Base-by-base conservation (phyloP, 495 filamentous ascomycete genomes). In the Evansstolkia leycettana region DNA sequence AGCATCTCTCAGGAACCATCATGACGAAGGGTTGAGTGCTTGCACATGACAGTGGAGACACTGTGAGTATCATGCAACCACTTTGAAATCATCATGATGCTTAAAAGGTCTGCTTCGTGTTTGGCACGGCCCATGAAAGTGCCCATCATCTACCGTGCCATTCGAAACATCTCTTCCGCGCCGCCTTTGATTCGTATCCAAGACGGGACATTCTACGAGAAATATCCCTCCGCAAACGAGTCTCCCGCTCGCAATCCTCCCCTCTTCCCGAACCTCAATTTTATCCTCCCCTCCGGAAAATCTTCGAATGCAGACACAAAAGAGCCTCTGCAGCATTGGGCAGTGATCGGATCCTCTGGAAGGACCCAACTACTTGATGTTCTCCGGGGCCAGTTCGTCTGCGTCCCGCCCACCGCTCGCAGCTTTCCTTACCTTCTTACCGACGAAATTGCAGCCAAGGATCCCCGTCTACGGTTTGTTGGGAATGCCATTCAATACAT, bases 131-230 rank as follows among this genome's bases (percentile, higher is more conserved):
- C 28, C 9, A 4, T 23, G 20, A 23, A n/a, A n/a, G 20, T 4
- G 9, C 20, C 20, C 9, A 9, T 9, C 4, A 23, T 23, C 20
- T 23, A 23, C 20, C 20, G 20, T 9, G 20, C 9, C 20, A 9
- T 9, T 23, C 20, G 5, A 4, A 23, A 9, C 20, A 23, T 23
- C 20, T 23, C 20, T 4, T 9, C 32, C 9, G 10, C 56, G 2
- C 46, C 60, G 16, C 80, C 83, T 7, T 64, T 93, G 30, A 75
- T 93, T 34, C 64, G 61, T 39, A 87, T 94, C 48, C 38, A 69
- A 42, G 71, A 84, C 57, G 84, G 65, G 40, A 84, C 81, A 2
- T 93, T 93, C 51, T 89, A 90, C 58, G 75, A 79, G 12, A 71
- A 76, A 30, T 81, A 88, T 53, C 85, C 84, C 10, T 65, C 64